Evolutionary conservation across 129 eudicot species (phyloP).

Genomic region (Silybum marianum): DNA sequence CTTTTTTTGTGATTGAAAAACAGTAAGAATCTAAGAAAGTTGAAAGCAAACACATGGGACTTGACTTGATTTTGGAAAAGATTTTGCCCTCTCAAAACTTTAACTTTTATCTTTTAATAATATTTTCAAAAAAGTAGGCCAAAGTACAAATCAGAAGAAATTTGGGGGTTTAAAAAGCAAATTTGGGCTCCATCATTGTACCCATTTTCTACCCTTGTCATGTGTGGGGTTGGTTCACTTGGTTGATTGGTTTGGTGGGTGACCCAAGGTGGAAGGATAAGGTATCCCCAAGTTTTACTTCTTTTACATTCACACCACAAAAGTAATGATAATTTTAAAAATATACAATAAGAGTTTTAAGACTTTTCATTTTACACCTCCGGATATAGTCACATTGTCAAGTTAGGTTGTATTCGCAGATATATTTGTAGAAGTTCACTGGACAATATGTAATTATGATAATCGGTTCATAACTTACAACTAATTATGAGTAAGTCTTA

Average conservation of each 20-base stretch:
- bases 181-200: constrained; percentile 36
- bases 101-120: constrained; percentile 35
- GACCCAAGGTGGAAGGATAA: not conserved
- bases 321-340: not conserved
- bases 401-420: not conserved
- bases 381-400: not conserved
- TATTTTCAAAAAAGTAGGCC: constrained; percentile 14
- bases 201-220: constrained; percentile 26
- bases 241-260: not conserved
- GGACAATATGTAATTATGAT: not conserved
- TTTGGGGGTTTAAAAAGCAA: constrained; percentile 22
- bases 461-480: not conserved
- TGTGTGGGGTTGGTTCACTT: constrained; percentile 13
- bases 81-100: constrained; percentile 7
- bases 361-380: not conserved
- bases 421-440: not conserved
- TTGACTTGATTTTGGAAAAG: constrained; percentile 24
- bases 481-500: not conserved
- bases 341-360: not conserved
- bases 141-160: constrained; percentile 27
- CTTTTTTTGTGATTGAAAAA: constrained; percentile 32
- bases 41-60: constrained; percentile 32
- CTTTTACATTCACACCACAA: not conserved
- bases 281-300: not conserved
- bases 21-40: constrained; percentile 31